Evolutionary conservation across 1,284 basidiomycete genomes (phyloP).

Genomic region (Austropuccinia psidii): DNA sequence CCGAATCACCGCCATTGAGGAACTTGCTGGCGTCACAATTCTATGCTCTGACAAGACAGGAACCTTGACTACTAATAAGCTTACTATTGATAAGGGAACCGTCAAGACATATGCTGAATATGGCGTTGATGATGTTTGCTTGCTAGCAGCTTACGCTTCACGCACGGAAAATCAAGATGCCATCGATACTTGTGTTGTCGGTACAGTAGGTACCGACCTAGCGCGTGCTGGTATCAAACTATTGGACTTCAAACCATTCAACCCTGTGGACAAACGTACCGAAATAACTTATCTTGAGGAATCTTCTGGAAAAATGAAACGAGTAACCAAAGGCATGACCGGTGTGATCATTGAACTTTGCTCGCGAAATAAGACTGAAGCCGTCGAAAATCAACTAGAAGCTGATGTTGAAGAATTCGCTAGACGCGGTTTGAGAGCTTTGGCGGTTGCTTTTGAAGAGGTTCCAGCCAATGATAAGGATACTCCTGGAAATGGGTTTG

Average conservation of each 20-base stretch:
- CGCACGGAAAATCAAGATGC: conserved; percentile 99
- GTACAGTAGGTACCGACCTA: conserved; percentile 44
- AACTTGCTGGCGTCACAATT: conserved; percentile 92
- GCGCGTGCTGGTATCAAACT: conserved; percentile 90
- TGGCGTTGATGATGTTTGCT: conserved; percentile 79
- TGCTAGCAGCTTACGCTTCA: conserved; percentile 88
- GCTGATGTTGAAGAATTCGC: conserved; percentile 93
- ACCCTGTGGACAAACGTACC: conserved; percentile 98
- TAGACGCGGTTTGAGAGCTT: conserved; percentile 88
- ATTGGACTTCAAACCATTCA: conserved; percentile 98
- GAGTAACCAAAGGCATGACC: conserved; percentile 99
- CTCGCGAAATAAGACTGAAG: conserved; percentile 90
- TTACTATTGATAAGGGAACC: conserved; percentile 88
- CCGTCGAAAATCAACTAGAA: conserved; percentile 82
- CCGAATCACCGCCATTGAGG: conserved; percentile 95
- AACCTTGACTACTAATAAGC: conserved; percentile 88
- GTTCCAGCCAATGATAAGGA: conserved; percentile 59
- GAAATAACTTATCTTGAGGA: conserved; percentile 96
- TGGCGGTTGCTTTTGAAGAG: conserved; percentile 93
- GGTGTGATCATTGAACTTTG: conserved; percentile 64
- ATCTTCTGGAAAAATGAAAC: conserved; percentile 85
- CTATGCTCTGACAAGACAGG: conserved; percentile 48
- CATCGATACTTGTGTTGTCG: conserved; percentile 80
- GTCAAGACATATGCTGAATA: conserved; percentile 86
- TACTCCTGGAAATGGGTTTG: conserved; percentile 86